phyloP scores from a whole-genome alignment of 257 asterid species.

The Henckelia pumila region DNA sequence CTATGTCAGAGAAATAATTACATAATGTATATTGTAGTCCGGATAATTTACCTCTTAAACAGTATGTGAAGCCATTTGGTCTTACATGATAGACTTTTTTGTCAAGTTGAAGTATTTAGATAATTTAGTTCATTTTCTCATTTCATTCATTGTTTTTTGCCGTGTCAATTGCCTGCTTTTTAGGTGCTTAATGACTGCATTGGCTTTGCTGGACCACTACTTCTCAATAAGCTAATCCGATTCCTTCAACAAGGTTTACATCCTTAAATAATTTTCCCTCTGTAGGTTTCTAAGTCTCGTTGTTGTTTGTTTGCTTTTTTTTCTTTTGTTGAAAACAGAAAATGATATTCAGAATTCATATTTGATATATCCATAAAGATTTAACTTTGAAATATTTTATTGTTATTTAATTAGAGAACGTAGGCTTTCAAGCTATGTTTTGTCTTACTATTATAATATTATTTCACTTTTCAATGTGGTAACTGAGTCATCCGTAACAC shows the following conservation, averaged over 20 bases:
- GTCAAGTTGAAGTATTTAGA: background rate
- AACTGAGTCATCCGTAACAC: too few relatives aligned
- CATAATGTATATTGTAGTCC: background rate
- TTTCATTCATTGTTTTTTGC: background rate
- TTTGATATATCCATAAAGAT: background rate
- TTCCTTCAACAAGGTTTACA: slow-evolving; percentile 84
- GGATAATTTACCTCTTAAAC: too few relatives aligned
- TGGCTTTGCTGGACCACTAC: slow-evolving; percentile 87
- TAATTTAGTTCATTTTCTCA: background rate
- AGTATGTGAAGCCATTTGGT: too few relatives aligned
- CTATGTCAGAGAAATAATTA: background rate
- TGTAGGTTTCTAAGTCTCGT: background rate
- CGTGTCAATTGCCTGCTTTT: too few relatives aligned
- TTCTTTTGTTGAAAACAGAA: background rate
- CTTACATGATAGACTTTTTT: background rate
- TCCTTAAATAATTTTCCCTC: slow-evolving; percentile 2
- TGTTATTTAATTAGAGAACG: too few relatives aligned
- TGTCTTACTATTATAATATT: too few relatives aligned
- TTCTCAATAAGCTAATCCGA: slow-evolving; percentile 83
- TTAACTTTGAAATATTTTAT: too few relatives aligned
- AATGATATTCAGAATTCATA: background rate
- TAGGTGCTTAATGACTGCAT: slow-evolving; percentile 92
- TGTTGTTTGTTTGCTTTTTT: too few relatives aligned
- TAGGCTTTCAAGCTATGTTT: too few relatives aligned
- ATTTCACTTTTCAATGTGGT: too few relatives aligned